Evolutionary conservation across 164 flowering plant genomes (phyloP).

Genomic region (Stephania yunnanensis): DNA sequence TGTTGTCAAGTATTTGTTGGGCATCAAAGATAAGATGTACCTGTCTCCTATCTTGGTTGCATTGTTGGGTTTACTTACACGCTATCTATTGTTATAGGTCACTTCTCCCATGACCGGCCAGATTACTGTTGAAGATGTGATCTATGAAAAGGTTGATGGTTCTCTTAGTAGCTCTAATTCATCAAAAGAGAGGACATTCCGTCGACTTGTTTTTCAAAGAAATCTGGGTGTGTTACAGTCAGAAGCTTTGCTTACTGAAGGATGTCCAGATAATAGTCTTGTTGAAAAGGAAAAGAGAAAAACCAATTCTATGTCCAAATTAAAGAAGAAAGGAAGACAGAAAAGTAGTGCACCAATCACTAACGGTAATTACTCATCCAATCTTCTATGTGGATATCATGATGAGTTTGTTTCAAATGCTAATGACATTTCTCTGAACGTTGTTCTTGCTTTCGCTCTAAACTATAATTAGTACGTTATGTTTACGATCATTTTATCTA

Average conservation of each 20-base stretch:
- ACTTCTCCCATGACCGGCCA: conserved; percentile 70
- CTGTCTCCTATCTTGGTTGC: neutral
- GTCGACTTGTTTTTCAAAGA: conserved; percentile 82
- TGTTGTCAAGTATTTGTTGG: too few species aligned
- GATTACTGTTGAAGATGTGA: conserved; percentile 78
- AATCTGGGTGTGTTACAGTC: conserved; percentile 78
- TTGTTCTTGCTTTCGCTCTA: neutral
- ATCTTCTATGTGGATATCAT: neutral
- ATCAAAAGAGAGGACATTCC: conserved; percentile 48
- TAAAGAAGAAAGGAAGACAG: conserved; percentile 43
- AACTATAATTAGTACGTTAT: neutral
- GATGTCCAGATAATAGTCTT: conserved; percentile 13
- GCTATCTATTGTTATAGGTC: conserved; percentile 34
- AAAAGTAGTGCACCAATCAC: conserved; percentile 21
- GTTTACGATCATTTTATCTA: too few species aligned
- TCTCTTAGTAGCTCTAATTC: conserved; percentile 26
- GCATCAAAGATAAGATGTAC: neutral
- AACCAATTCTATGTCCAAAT: conserved; percentile 39
- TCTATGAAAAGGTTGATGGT: conserved; percentile 53
- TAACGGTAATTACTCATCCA: conserved; percentile 15
- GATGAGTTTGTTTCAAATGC: neutral
- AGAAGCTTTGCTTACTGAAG: conserved; percentile 62
- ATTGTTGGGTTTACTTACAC: conserved; percentile 3
- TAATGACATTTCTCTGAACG: neutral
- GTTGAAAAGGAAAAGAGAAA: conserved; percentile 36